Percentiles rank a stretch among this genome's conserved stretches.
These are phyloP conservation scores for Galerina sulciceps DNA, from an alignment of 768 basidiomycete genomes.

Conservation along the genomic window DNA sequence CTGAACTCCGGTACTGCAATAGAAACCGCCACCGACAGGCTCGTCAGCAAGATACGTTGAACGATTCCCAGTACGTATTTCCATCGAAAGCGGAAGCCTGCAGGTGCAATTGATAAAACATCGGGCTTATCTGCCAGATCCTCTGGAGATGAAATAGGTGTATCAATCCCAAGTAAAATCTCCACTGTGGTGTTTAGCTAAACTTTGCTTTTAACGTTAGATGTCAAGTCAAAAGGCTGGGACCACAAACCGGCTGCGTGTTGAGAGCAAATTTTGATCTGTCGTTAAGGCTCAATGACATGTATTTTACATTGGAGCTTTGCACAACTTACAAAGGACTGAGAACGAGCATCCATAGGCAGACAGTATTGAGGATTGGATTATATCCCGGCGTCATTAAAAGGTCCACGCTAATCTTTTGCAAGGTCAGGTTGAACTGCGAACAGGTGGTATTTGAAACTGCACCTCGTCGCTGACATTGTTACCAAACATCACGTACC, in stretches of 20 bases:
- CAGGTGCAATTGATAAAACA: constrained; percentile 31
- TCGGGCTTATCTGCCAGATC: constrained; percentile 40
- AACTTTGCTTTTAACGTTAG: constrained; percentile 2
- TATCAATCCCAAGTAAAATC: constrained; percentile 71
- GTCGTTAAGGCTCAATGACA: constrained; percentile 20
- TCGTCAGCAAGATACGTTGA: constrained; percentile 63
- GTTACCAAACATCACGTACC: constrained; percentile 92
- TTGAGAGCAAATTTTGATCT: constrained; percentile 90
- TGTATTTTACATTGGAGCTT: no score
- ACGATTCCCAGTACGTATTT: constrained; percentile 49
- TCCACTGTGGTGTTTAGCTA: constrained; percentile 86
- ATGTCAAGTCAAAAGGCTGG: neutral
- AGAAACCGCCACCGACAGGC: constrained; percentile 68
- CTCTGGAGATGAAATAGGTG: constrained; percentile 38
- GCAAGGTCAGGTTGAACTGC: neutral
- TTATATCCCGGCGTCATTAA: constrained; percentile 76
- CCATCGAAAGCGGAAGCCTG: constrained; percentile 30
- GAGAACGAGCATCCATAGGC: constrained; percentile 87
- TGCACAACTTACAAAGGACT: constrained; percentile 62
- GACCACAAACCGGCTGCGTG: constrained; percentile 69
- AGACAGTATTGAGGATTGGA: constrained; percentile 66
- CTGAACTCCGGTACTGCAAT: constrained; percentile 82
- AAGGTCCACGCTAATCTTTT: constrained; percentile 83
- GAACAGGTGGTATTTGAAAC: neutral
- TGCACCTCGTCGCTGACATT: constrained; percentile 79